Percentiles rank a stretch among this genome's conserved stretches.
Conservation (phyloP, 2,329 filamentous ascomycete species). For the Emericellopsis cladophorae region DNA sequence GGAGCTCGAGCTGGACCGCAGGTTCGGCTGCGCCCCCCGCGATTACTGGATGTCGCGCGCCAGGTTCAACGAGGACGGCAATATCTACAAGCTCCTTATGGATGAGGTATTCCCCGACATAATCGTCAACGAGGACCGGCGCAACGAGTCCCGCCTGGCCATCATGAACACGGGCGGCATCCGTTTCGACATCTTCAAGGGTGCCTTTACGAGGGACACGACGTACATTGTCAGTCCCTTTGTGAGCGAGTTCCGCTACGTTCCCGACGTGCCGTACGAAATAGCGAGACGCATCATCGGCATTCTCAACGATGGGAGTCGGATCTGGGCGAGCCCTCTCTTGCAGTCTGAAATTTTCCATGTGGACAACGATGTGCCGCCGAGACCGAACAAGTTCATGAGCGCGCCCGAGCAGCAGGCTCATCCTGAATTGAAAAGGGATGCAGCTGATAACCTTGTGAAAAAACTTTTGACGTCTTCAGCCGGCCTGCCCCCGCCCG, state of each 20-base stretch:
- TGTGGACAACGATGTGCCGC: too few relatives aligned
- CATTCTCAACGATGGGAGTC: slow-evolving; percentile 42
- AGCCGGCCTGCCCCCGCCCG: neutral
- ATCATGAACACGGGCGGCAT: slow-evolving; percentile 85
- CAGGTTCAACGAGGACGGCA: slow-evolving; percentile 59
- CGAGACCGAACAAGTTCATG: slow-evolving; percentile 24
- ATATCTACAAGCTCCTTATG: slow-evolving; percentile 73
- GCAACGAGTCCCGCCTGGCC: slow-evolving; percentile 52
- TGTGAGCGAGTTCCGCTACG: slow-evolving; percentile 60
- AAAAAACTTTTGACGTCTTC: too few relatives aligned
- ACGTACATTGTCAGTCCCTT: slow-evolving; percentile 85
- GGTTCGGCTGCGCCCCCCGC: slow-evolving; percentile 72
- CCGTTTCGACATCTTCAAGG: slow-evolving; percentile 91
- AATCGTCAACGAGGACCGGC: slow-evolving; percentile 42
- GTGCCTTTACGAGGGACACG: slow-evolving; percentile 76
- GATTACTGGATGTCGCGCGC: slow-evolving; percentile 73
- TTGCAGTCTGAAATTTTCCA: slow-evolving; percentile 4
- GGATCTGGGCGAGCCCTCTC: slow-evolving; percentile 23
- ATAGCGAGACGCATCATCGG: slow-evolving; percentile 57
- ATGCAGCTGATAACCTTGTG: too few relatives aligned
- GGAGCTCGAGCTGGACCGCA: slow-evolving; percentile 57
- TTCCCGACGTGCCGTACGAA: slow-evolving; percentile 70
- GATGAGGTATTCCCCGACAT: slow-evolving; percentile 60
- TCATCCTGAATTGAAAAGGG: too few relatives aligned
- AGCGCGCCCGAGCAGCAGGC: slow-evolving; percentile 31